Conservation (phyloP, 495 filamentous ascomycete genomes). For the Penicillium fimorum region DNA sequence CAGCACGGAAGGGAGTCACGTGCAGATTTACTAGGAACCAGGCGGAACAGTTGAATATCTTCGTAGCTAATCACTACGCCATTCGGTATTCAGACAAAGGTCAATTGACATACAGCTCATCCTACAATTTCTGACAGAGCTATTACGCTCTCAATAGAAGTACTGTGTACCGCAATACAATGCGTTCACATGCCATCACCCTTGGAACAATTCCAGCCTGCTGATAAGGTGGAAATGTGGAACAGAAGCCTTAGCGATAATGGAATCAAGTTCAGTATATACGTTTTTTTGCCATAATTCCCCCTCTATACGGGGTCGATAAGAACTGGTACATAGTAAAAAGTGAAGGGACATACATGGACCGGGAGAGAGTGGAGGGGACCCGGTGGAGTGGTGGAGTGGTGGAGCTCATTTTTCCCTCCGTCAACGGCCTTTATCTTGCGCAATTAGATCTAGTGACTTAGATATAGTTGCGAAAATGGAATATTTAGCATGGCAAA, state of each 20-base stretch:
- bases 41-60: background rate
- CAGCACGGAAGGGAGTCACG: too few species aligned
- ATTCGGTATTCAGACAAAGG: background rate
- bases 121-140: background rate
- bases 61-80: background rate
- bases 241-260: too few species aligned
- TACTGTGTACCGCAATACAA: background rate
- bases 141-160: background rate
- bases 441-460: background rate
- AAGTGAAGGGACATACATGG: too few species aligned
- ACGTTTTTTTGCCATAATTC: too few species aligned
- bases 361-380: background rate
- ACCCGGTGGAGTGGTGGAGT: slow-evolving; percentile 1
- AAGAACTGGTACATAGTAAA: too few species aligned
- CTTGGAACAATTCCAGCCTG: background rate
- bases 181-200: background rate
- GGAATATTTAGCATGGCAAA: background rate
- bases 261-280: too few species aligned
- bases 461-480: background rate
- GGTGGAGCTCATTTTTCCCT: background rate
- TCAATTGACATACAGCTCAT: background rate
- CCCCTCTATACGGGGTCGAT: too few species aligned
- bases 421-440: too few species aligned
- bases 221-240: background rate
- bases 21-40: background rate